Base-by-base conservation (phyloP, 371 early-diverging fungal genomes). In the Funneliformis caledonium region DNA sequence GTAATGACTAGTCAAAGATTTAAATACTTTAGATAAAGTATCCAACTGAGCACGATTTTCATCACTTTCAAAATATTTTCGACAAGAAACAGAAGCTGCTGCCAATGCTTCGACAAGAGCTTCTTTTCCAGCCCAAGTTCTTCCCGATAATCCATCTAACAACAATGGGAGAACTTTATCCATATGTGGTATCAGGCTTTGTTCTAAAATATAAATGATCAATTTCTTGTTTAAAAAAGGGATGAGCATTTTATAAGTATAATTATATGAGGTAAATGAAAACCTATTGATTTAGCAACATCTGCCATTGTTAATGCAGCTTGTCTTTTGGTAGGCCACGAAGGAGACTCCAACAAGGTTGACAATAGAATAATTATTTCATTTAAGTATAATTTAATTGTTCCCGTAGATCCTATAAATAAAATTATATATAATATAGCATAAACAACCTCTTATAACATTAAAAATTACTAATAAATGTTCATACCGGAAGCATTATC, bases 81-180 rank as follows among this genome's bases (percentile, higher is more conserved):
- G 91, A 65, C 89, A 85, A 0, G 90, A 89, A 10, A 92, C 83
- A 19, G 90, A 88, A 1, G 94, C 82, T 16, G 87, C 86, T 1
- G 90, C 90, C 80, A 96, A 88, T 4, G 94, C 90, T 60, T 92
- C 92, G 37, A 96, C 85, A 5, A 96, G 91, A 33, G 88, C 86
- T 80, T 96, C 97, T 83, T 96, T 97, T 47, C 97, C 97, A 2
- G 91, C 92, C 96, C 96, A 97, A 1, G 93, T 91, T 48, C 96
- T 87, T 5, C 96, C 95, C 0, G 91, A 85, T 5, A 96, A 84
- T 0, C 93, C 90, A 12, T 90, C 87, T 1, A 91, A 81, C 77
- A 97, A 85, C 19, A 93, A 80, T 2, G 92, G 92, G 59, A 96
- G 78, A 10, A 92, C 81, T 26, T 83, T 81, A 10, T 87, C 86